phyloP scores from a whole-genome alignment of 768 basidiomycete species.

The Psilocybe azurescens region DNA sequence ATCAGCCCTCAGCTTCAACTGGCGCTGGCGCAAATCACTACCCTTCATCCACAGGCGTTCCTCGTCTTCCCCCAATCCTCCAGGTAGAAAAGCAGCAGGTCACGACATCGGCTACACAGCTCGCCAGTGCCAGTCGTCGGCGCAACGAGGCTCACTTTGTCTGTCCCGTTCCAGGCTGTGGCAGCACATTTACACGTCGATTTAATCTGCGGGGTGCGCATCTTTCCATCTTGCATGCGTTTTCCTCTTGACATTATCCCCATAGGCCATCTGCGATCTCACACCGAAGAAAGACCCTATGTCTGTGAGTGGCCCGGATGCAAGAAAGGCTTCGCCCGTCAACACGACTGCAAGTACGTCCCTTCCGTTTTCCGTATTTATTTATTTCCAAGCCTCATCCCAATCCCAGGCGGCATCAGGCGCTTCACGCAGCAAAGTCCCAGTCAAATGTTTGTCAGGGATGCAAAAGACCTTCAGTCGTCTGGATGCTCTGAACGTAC shows the following conservation, averaged over 20 bases:
- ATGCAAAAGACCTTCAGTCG: slow-evolving; percentile 96
- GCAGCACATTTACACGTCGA: slow-evolving; percentile 94
- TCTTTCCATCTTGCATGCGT: slow-evolving; percentile 10
- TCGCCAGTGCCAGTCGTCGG: slow-evolving; percentile 87
- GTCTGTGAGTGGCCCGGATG: slow-evolving; percentile 94
- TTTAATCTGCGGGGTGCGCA: slow-evolving; percentile 82
- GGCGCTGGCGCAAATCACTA: slow-evolving; percentile 62
- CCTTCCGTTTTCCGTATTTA: slow-evolving; percentile 4
- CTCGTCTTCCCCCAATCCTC: slow-evolving; percentile 78
- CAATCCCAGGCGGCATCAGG: slow-evolving; percentile 78
- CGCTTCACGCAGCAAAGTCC: slow-evolving; percentile 83
- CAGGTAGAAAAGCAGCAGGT: slow-evolving; percentile 96
- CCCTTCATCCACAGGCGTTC: slow-evolving; percentile 54
- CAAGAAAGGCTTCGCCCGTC: slow-evolving; percentile 92
- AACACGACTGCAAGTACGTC: slow-evolving; percentile 96
- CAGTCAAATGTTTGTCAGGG: slow-evolving; percentile 88
- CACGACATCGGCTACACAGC: slow-evolving; percentile 92
- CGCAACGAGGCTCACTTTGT: slow-evolving; percentile 92
- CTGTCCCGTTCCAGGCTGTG: slow-evolving; percentile 95
- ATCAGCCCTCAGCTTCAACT: slow-evolving; percentile 23
- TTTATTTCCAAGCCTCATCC: slow-evolving; percentile 10
- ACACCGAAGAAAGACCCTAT: slow-evolving; percentile 95
- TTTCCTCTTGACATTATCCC: slow-evolving; percentile 14
- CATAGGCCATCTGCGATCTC: slow-evolving; percentile 89
- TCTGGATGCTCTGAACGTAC: slow-evolving; percentile 91